A percentile compares a stretch with the other conserved stretches of the same genome.
These are phyloP conservation scores for Colletotrichum lupini DNA, from an alignment of 2,329 filamentous ascomycete genomes.

Conservation along the genomic window DNA sequence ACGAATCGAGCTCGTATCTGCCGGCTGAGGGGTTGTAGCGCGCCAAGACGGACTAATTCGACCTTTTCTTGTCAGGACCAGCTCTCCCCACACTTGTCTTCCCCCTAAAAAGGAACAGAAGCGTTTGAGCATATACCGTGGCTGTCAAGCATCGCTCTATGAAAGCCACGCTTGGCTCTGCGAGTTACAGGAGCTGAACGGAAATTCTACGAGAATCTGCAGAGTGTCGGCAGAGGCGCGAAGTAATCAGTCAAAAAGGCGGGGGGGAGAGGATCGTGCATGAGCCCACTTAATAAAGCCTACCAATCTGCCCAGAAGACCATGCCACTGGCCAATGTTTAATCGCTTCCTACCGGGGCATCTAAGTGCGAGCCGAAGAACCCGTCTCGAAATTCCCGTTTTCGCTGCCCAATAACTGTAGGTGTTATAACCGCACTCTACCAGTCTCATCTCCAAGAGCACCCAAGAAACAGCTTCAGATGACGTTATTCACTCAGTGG, in stretches of 20 bases:
- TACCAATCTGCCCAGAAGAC: background rate
- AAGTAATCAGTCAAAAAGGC: background rate
- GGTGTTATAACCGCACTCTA: background rate
- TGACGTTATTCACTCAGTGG: background rate
- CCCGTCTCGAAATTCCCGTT: background rate
- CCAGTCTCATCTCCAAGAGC: background rate
- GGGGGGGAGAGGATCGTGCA: slow-evolving; percentile 13
- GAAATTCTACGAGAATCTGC: background rate
- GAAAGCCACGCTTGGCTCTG: background rate
- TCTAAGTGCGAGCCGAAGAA: background rate
- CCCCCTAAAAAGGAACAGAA: background rate
- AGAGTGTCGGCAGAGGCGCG: background rate
- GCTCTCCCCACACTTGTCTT: background rate
- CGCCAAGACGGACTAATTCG: slow-evolving; percentile 32
- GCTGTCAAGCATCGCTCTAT: background rate
- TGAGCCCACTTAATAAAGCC: slow-evolving; percentile 27
- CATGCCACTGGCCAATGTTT: background rate
- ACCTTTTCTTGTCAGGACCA: slow-evolving; percentile 17
- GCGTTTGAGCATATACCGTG: background rate
- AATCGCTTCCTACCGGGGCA: background rate
- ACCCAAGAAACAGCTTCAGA: background rate
- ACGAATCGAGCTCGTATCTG: slow-evolving; percentile 18
- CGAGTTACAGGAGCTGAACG: background rate
- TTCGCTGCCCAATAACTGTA: background rate
- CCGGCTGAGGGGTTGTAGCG: slow-evolving; percentile 13